Evolutionary conservation across 2,329 filamentous ascomycete genomes (phyloP), one percentile per base, ranked within the genome.

Genomic region (Phoma herbarum): DNA sequence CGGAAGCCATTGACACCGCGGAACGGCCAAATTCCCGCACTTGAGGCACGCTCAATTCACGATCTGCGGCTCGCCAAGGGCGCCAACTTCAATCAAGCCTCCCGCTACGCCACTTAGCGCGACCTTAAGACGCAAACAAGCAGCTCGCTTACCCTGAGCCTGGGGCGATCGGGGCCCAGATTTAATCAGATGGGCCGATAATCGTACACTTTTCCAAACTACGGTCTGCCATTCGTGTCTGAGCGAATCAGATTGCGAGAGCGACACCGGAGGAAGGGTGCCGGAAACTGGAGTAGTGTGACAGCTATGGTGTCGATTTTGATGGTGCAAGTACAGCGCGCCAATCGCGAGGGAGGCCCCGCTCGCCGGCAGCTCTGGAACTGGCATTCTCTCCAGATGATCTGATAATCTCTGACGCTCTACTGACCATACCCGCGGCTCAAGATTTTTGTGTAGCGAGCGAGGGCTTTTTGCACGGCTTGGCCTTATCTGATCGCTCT

Each of bases 181-280:
- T 71, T 43, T 70, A 71, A 35, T 70, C 69, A 69, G 67, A 71
- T 72, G 64, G 68, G 29, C 65, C 64, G 68, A 71, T 72, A 64
- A 55, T 25, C 53, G 39, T 51, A 28, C 45, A 45, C 54, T 37
- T 52, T n/a, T 58, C 46, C 53, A 56, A 50, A 48, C 60, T 61
- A 55, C 56, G 52, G 26, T 63, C 18, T 46, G 33, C 20, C 8
- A 6, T 35, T 28, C 16, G 33, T 22, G 10, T 25, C 20, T 22
- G 12, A 61, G 64, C 56, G 31, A 53, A 59, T 59, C 31, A 45
- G 16, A 41, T 35, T 12, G 6, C 20, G 7, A 11, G 4, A 6
- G 7, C 16, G 23, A 26, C 18, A 25, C 39, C 50, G 44, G 45
- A 46, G 23, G 29, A 4, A 26, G 45, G 14, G 25, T 29, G 23